Conservation (phyloP, 129 eudicot genomes). For the Logfia minima region DNA sequence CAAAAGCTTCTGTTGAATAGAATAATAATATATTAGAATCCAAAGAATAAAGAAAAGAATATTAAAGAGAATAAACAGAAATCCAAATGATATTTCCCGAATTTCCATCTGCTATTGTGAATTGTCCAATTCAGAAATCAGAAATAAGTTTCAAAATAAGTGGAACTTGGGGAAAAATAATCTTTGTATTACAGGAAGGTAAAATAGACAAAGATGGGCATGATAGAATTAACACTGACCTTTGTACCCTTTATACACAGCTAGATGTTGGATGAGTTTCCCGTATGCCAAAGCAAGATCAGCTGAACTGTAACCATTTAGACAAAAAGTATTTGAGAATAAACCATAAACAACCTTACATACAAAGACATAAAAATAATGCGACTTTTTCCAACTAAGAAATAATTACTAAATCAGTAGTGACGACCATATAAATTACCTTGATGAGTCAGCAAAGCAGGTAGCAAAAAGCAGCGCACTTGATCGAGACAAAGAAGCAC, state of each 20-base stretch:
- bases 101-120: not conserved
- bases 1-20: constrained; percentile 70
- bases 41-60: not conserved
- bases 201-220: not conserved
- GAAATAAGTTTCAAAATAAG: not conserved
- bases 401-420: constrained; percentile 8
- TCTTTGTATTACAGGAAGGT: not conserved
- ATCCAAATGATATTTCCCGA: not conserved
- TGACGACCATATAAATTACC: constrained; percentile 45
- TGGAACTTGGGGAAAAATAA: not conserved
- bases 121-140: not conserved
- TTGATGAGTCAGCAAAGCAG: constrained; percentile 80
- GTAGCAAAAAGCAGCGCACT: constrained; percentile 82
- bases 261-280: constrained; percentile 90
- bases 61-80: not conserved
- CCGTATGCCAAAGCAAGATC: constrained; percentile 92
- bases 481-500: constrained; percentile 75
- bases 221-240: constrained; percentile 42
- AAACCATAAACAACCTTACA: not conserved
- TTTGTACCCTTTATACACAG: constrained; percentile 83
- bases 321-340: not conserved
- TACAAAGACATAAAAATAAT: not conserved
- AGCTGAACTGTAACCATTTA: constrained; percentile 55
- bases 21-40: constrained; percentile 15
- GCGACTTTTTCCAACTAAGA: not conserved